Base-by-base conservation (phyloP, 192 early-diverging fungal genomes). In the Obelidium mucronatum region DNA sequence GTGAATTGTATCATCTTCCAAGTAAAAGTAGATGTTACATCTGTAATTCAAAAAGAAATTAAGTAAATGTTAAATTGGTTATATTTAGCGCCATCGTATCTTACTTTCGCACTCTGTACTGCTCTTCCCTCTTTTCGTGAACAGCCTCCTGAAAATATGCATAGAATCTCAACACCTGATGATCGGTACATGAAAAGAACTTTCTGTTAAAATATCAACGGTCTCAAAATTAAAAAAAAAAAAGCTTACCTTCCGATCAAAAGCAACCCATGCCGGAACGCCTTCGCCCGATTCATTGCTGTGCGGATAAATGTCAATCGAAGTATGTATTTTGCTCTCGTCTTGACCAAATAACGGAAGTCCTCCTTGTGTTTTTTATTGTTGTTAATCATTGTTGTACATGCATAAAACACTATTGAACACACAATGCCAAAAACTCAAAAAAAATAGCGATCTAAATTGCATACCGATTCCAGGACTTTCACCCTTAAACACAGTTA, bases 131-230 rank as follows among this genome's bases (percentile, higher is more conserved):
- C 30, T 79, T 60, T 74, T 89, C 87, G 61, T 89, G 78, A 3
- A 89, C 86, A 5, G 83, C 83, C 67, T 90, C 86, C 69, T 89
- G 86, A 58, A 89, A 90, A 76, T 90, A 90, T 1, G 83, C 89
- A 73, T 86, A 84, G 69, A 90, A 90, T n/a, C 87, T 58, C 36
- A 90, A 76, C 3, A 90, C 89, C 83, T 86, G 52, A 4, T 3
- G 17, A 56, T 52, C 37, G 65, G 65, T 22, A 36, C 11, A 53
- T 31, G 26, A 37, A 35, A 3, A 63, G 37, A n/a, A 58, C 19
- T 28, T 11, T 62, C 6, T 77, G 17, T n/a, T 22, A 40, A 67
- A 73, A 19, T 22, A 28, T 30, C 19, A 67, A 26, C 60, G 24
- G 42, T 22, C 66, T 40, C 24, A n/a, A n/a, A n/a, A n/a, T n/a